A percentile compares a stretch with the other conserved stretches of the same genome.
Evolutionary conservation across 371 early-diverging fungal genomes (phyloP).

Genomic region (Mortierella sp.): DNA sequence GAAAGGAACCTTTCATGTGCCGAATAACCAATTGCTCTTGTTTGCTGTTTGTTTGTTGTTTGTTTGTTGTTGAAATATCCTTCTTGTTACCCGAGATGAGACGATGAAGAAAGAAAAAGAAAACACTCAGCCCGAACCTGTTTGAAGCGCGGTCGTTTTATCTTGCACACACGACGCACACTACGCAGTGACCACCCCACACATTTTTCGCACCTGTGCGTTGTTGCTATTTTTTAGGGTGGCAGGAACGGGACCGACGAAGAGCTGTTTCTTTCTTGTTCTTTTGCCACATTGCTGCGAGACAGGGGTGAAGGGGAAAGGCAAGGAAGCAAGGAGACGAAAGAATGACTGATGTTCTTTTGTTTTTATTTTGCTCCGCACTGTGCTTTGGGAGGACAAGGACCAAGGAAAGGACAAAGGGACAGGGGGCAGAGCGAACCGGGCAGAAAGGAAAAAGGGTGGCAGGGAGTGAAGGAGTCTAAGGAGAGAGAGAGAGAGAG

Average conservation of each 20-base stretch:
- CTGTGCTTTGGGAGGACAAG: background rate
- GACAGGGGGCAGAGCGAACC: background rate
- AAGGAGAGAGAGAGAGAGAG: background rate
- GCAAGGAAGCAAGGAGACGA: background rate
- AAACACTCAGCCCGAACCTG: background rate
- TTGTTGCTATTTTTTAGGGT: background rate
- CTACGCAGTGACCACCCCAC: background rate
- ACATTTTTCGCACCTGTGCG: background rate
- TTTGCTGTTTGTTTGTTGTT: no score
- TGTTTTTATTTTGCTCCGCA: background rate
- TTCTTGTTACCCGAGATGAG: background rate
- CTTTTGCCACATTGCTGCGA: background rate
- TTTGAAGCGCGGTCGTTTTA: background rate
- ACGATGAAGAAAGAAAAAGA: background rate
- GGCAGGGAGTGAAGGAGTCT: background rate
- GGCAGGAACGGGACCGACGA: background rate
- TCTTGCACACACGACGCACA: background rate
- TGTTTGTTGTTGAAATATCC: background rate
- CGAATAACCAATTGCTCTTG: background rate
- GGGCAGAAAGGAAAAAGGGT: background rate
- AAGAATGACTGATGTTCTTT: constrained; percentile 4
- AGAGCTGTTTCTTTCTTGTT: background rate
- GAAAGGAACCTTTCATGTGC: constrained; percentile 3
- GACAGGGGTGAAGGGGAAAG: background rate
- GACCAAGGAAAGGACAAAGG: no score